Base-by-base conservation (phyloP, 2,329 filamentous ascomycete species). In the Colletotrichum sp. region DNA sequence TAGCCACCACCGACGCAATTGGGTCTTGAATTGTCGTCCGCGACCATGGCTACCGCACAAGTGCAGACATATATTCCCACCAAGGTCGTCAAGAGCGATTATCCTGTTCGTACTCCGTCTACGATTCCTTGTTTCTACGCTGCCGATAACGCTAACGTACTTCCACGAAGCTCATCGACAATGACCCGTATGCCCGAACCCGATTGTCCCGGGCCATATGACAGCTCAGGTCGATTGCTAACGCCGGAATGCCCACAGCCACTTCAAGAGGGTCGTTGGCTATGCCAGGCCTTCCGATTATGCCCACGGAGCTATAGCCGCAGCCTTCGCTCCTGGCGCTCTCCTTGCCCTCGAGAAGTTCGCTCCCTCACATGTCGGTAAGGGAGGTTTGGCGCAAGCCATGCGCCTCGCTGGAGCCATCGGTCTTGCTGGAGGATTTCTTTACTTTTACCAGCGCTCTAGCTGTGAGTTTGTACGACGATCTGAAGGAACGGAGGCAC, bases 271-370 rank as follows among this genome's bases (percentile, higher is more conserved):
- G 84, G 97, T 99, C 21, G 85, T 98, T 78, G 87, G 92, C 83
- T 99, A 99, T 90, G 95, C 96, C 78, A 92, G 97, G 78, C 88
- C 92, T 64, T 95, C 93, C 66, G 97, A 99, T 87, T 99, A 98
- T 87, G 89, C 90, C 55, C 88, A 92, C 80, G 96, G 93, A 78
- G 89, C 90, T 73, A 90, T 88, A 16, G 91, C 94, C 66, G 93
- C 93, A 16, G 92, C 92, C n/a, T 89, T 92, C 70, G 94, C 93
- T 64, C 96, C 97, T 10, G 90, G 90, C 62, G 87, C 95, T 72
- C 93, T 99, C 84, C 89, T 93, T 81, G 85, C 93, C 79, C 95
- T 96, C 91, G 96, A 99, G 89, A 93, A 90, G 84, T 91, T 98
- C 79, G 93, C 95, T 30, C 97, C 97, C 32, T 97, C 96, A 66